A percentile compares a stretch with the other conserved stretches of the same genome.
Evolutionary conservation across 2,329 filamentous ascomycete species (phyloP).

Genomic region (Phoma sp.): DNA sequence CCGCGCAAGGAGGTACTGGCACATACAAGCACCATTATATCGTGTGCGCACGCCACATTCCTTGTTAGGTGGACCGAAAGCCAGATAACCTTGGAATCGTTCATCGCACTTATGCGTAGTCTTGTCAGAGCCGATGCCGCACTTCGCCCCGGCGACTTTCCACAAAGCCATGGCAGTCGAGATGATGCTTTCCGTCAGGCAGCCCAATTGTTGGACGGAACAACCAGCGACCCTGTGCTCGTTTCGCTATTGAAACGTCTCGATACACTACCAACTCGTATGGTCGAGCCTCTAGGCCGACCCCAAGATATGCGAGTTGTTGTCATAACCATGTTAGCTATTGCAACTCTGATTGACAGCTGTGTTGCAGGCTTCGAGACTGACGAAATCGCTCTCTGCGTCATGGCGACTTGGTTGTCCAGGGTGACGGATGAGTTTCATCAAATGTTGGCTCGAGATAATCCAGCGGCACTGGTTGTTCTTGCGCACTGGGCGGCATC

Average conservation of each 20-base stretch:
- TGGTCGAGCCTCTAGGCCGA: too few relatives aligned
- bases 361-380: constrained; percentile 25
- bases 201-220: too few relatives aligned
- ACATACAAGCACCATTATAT: constrained; percentile 2
- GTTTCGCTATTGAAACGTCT: too few relatives aligned
- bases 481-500: constrained; percentile 33
- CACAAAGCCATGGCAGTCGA: too few relatives aligned
- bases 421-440: constrained; percentile 28
- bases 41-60: background rate
- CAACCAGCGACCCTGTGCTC: too few relatives aligned
- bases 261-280: too few relatives aligned
- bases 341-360: too few relatives aligned
- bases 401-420: constrained; percentile 30
- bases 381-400: constrained; percentile 19
- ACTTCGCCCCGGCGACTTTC: too few relatives aligned
- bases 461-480: constrained; percentile 33
- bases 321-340: too few relatives aligned
- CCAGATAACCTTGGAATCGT: background rate
- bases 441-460: constrained; percentile 20
- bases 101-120: background rate
- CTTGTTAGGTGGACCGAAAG: background rate
- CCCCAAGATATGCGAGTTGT: too few relatives aligned
- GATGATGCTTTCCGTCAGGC: too few relatives aligned
- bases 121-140: too few relatives aligned
- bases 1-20: constrained; percentile 10